Percentiles rank a stretch among this genome's conserved stretches.
These are phyloP conservation scores for Candida parachauliodes DNA, from an alignment of 805 yeast species.

Conservation along the genomic window DNA sequence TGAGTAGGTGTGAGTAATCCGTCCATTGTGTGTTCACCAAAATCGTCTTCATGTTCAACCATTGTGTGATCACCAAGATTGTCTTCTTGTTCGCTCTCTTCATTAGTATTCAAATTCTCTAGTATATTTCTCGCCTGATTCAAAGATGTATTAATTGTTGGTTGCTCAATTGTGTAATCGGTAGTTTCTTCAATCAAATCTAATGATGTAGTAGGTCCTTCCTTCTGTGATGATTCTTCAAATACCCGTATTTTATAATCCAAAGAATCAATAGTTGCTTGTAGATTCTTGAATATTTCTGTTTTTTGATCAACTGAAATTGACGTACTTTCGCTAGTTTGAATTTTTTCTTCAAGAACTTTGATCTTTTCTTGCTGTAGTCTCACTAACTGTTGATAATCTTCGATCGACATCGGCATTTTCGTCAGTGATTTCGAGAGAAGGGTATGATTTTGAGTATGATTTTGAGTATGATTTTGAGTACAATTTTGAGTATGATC, in stretches of 20 bases:
- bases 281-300: slow-evolving; percentile 14
- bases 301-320: slow-evolving; percentile 35
- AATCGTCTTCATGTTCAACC: slow-evolving; percentile 28
- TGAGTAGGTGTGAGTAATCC: slow-evolving; percentile 33
- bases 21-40: slow-evolving; percentile 32
- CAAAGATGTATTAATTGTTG: neutral
- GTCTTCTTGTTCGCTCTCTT: neutral
- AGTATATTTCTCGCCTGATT: slow-evolving; percentile 1
- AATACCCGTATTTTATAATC: slow-evolving; percentile 9
- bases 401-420: neutral
- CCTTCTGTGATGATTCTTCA: neutral
- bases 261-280: slow-evolving; percentile 10
- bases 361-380: slow-evolving; percentile 22
- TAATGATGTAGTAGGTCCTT: slow-evolving; percentile 1
- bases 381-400: slow-evolving; percentile 4
- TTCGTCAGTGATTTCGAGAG: too few relatives aligned
- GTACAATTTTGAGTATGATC: too few relatives aligned
- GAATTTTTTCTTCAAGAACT: slow-evolving; percentile 26
- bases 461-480: too few relatives aligned
- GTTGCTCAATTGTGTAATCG: neutral
- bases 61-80: neutral
- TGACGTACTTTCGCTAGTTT: slow-evolving; percentile 33
- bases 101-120: neutral
- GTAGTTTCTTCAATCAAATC: too few relatives aligned
- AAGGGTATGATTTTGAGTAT: too few relatives aligned